A percentile compares a stretch with the other conserved stretches of the same genome.
Evolutionary conservation across 2,329 filamentous ascomycete genomes (phyloP).

Genomic region (Colletotrichum filicis): DNA sequence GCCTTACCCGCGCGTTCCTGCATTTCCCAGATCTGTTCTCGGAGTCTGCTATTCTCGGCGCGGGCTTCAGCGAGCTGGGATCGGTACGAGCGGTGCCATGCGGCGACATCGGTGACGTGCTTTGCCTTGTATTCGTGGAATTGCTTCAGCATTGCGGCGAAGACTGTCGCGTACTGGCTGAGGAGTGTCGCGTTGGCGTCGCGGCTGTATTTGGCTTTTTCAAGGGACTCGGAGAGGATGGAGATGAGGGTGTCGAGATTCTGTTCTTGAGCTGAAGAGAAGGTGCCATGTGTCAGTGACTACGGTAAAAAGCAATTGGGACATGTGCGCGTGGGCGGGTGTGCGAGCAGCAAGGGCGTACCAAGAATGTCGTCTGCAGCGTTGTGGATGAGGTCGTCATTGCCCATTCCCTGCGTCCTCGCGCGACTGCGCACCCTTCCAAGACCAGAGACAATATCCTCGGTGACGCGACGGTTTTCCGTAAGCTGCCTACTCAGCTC

Average conservation of each 20-base stretch:
- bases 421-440: slow-evolving; percentile 70
- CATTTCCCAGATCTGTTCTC: slow-evolving; percentile 76
- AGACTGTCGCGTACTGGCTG: slow-evolving; percentile 66
- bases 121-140: slow-evolving; percentile 74
- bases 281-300: not conserved
- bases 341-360: slow-evolving; percentile 43
- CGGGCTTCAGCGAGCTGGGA: slow-evolving; percentile 73
- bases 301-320: not conserved
- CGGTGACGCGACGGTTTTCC: slow-evolving; percentile 70
- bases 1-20: slow-evolving; percentile 68
- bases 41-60: slow-evolving; percentile 70
- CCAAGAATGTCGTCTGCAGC: slow-evolving; percentile 68
- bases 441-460: slow-evolving; percentile 72
- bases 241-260: slow-evolving; percentile 72
- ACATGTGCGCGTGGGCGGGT: not conserved
- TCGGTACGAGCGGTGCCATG: slow-evolving; percentile 75
- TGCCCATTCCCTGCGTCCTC: slow-evolving; percentile 60
- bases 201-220: slow-evolving; percentile 69
- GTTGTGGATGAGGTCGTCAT: slow-evolving; percentile 67
- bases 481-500: slow-evolving; percentile 72
- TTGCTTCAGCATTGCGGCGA: slow-evolving; percentile 69
- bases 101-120: slow-evolving; percentile 69
- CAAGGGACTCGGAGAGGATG: slow-evolving; percentile 69
- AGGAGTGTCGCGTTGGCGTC: slow-evolving; percentile 70
- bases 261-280: slow-evolving; percentile 61